Evolutionary conservation across 805 yeast genomes (phyloP).

Genomic region (Naumovozyma castellii): DNA sequence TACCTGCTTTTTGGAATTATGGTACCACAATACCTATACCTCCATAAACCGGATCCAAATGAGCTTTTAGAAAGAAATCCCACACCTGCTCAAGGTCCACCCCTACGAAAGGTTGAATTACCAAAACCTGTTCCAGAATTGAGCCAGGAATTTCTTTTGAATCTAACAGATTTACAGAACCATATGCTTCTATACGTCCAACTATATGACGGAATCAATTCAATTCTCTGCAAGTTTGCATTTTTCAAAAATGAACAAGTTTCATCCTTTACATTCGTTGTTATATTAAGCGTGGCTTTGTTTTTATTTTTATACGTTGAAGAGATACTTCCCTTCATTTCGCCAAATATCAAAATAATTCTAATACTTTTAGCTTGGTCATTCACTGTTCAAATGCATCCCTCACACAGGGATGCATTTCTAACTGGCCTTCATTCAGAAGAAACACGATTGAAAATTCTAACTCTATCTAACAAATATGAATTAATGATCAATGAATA

Average conservation of each 20-base stretch:
- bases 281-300: constrained; percentile 26
- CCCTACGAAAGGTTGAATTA: constrained; percentile 37
- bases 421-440: constrained; percentile 47
- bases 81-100: constrained; percentile 42
- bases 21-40: constrained; percentile 53
- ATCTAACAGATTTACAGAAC: constrained; percentile 77
- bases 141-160: constrained; percentile 66
- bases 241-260: constrained; percentile 55
- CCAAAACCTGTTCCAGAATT: constrained; percentile 73
- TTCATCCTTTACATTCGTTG: constrained; percentile 43
- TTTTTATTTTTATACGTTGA: constrained; percentile 28
- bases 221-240: constrained; percentile 45
- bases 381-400: constrained; percentile 39
- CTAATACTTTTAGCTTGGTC: constrained; percentile 43
- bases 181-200: constrained; percentile 58
- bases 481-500: constrained; percentile 38
- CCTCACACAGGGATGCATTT: constrained; percentile 39
- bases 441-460: constrained; percentile 47
- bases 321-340: constrained; percentile 16
- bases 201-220: constrained; percentile 47
- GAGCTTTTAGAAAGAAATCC: constrained; percentile 32
- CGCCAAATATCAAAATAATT: constrained; percentile 30
- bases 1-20: constrained; percentile 45
- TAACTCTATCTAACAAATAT: constrained; percentile 39
- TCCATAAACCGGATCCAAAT: constrained; percentile 53